Base-by-base conservation (phyloP, 192 early-diverging fungal species). In the Coemansia sp. region DNA sequence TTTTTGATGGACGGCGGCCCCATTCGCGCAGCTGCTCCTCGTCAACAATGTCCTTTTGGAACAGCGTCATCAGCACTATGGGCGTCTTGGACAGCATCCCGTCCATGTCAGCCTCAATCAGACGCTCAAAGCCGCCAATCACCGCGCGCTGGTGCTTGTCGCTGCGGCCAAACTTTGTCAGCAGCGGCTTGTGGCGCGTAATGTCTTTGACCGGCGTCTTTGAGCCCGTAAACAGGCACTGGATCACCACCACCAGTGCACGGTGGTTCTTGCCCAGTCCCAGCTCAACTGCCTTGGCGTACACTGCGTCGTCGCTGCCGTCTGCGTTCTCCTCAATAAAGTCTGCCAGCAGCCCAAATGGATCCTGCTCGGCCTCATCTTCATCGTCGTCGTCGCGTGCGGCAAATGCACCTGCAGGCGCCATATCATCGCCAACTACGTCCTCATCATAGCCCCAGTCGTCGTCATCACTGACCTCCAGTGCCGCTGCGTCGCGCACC, bases 21-120 rank as follows among this genome's bases (percentile, higher is more conserved):
- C 97, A 99, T 62, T 89, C 88, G 23, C 90, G 57, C 60, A 95
- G 87, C 5, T 88, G 88, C 12, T 95, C 93, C 84, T 98, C 97
- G 22, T 94, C 93, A 60, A 98, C 70, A 45, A 98, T 82, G 59
- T 99, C 96, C 54, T 85, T 85, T 63, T 97, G 89, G 71, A 94
- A 98, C 49, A 98, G 84, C 5, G 85, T 86, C 89, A 92, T 94
- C 67, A 99, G 79, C 61, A 96, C 88, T 51, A 85, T 68, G 14
- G 92, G 83, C 11, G 84, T 84, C 84, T 90, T 93, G 47, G 79
- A 76, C 50, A 89, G 70, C 54, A 87, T 71, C 58, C 64, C 67
- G 58, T 83, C 86, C 70, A 64, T 62, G 51, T 81, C 79, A 24
- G 84, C 82, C 49, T 79, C 88, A 43, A 95, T 87, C 51, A 96